Base-by-base conservation (phyloP, 2,329 filamentous ascomycete species). In the Hypoxylon sp. region DNA sequence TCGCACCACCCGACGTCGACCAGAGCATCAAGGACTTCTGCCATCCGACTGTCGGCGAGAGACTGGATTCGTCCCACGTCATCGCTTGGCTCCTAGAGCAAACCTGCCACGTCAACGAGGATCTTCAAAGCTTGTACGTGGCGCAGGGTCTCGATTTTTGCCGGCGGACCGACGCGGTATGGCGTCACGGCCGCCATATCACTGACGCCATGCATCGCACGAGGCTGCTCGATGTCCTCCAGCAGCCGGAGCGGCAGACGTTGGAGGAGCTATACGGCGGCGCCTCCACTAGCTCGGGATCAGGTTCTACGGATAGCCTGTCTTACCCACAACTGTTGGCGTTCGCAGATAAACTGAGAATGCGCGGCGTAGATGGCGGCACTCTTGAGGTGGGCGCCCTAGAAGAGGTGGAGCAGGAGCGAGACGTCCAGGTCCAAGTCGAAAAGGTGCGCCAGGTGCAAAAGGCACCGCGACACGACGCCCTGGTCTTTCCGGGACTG, bases 131-230 rank as follows among this genome's bases (percentile, higher is more conserved):
- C 0, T 74, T 90, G 0, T 86, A 87, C 60, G 75, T 80, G 2
- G 76, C 85, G 0, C 87, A 90, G 66, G 86, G 87, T 0, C 69
- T 75, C 0, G 84, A 89, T 58, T 90, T 84, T 59, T 85, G 85
- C 55, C 77, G 78, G 0, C 80, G 86, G 1, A 78, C 74, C 0
- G 77, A 88, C 47, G 81, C 83, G 0, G 68, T 74, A 0, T 64
- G 75, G 18, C 71, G 77, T 1, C 70, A 84, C 56, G 68, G 75
- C 0, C 60, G 78, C 0, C 81, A 78, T 11, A 61, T 83, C 0
- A 57, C 61, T 0, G 66, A 79, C 1, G 1, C 29, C 0, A 6
- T 58, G 0, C 70, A 80, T 0, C 75, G 75, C 0, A 57, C 70
- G 0, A 66, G 62, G 31, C 45, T 70, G 5, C 13, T 85, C 0